Conservation (phyloP, 2,329 filamentous ascomycete genomes). For the Phialocephala subalpina region DNA sequence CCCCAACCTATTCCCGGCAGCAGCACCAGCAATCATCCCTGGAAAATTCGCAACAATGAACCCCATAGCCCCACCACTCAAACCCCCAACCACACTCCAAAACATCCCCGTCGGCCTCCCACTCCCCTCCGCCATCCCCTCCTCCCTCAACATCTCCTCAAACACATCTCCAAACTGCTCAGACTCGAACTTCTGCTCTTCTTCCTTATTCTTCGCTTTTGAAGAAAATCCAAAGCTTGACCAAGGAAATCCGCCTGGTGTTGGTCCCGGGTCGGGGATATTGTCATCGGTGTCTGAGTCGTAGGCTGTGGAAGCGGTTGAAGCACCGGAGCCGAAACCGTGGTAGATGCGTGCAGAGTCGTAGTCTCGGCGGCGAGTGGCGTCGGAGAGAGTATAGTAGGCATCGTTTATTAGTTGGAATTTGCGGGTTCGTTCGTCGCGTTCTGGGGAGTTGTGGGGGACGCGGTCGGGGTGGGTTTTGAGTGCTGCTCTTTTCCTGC, state of each 20-base stretch:
- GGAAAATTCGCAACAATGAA: conserved; percentile 96
- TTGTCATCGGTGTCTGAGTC: conserved; percentile 53
- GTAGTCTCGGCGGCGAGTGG: conserved; percentile 80
- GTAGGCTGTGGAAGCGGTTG: conserved; percentile 51
- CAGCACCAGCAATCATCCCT: conserved; percentile 86
- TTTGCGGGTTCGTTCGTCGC: conserved; percentile 79
- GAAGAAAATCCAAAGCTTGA: conserved; percentile 66
- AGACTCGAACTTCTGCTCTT: conserved; percentile 68
- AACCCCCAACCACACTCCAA: conserved; percentile 85
- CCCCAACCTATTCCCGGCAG: conserved; percentile 91
- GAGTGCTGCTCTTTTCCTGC: conserved; percentile 72
- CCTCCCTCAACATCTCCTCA: conserved; percentile 88
- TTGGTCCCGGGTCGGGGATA: conserved; percentile 48
- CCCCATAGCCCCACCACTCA: conserved; percentile 88
- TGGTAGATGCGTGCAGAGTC: conserved; percentile 74
- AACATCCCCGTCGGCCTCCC: conserved; percentile 75
- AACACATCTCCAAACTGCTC: conserved; percentile 90
- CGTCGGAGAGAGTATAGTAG: conserved; percentile 89
- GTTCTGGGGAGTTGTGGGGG: conserved; percentile 82
- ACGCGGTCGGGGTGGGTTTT: conserved; percentile 96
- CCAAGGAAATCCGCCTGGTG: conserved; percentile 73
- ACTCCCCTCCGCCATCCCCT: conserved; percentile 80
- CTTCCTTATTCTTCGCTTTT: conserved; percentile 52
- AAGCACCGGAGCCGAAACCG: conserved; percentile 51
- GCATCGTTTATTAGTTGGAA: conserved; percentile 95